Percentiles rank a stretch among this genome's conserved stretches.
Evolutionary conservation across 1,284 basidiomycete genomes (phyloP).

Genomic region (Xerocomus cyaneibrunnescens): DNA sequence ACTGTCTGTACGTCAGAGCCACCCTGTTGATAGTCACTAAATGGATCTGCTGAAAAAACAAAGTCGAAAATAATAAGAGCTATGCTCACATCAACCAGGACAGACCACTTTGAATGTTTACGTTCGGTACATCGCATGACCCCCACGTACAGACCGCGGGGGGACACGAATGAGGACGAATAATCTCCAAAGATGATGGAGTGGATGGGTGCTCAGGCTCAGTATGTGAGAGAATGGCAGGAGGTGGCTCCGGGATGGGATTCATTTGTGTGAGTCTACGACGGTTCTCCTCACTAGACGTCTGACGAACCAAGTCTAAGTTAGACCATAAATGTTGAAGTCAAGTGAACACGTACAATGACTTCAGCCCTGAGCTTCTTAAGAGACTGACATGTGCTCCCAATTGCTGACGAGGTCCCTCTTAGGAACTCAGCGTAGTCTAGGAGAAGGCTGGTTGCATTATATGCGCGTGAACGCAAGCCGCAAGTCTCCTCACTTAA

Average conservation of each 20-base stretch:
- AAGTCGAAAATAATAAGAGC: no score
- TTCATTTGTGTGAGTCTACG: not conserved
- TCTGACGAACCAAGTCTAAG: no score
- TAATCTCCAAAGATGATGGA: no score
- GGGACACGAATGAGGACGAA: not conserved
- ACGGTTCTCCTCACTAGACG: not conserved
- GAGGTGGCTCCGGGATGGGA: not conserved
- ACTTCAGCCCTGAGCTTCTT: slow-evolving; percentile 9
- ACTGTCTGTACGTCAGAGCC: not conserved
- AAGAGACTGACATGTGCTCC: not conserved
- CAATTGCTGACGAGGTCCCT: slow-evolving; percentile 12
- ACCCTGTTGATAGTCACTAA: not conserved
- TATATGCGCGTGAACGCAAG: slow-evolving; percentile 1
- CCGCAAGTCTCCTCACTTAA: not conserved
- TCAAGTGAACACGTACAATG: slow-evolving; percentile 12
- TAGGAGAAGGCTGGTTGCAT: not conserved
- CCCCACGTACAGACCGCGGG: not conserved
- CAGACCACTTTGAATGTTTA: no score
- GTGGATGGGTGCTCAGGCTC: not conserved
- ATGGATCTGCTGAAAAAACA: no score
- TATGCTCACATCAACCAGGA: no score
- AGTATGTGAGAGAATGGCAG: no score
- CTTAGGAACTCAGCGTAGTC: slow-evolving; percentile 6
- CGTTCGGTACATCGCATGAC: not conserved
- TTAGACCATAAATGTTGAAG: no score